phyloP scores from a whole-genome alignment of 2,329 filamentous ascomycete genomes.

The Penicillium sp. region DNA sequence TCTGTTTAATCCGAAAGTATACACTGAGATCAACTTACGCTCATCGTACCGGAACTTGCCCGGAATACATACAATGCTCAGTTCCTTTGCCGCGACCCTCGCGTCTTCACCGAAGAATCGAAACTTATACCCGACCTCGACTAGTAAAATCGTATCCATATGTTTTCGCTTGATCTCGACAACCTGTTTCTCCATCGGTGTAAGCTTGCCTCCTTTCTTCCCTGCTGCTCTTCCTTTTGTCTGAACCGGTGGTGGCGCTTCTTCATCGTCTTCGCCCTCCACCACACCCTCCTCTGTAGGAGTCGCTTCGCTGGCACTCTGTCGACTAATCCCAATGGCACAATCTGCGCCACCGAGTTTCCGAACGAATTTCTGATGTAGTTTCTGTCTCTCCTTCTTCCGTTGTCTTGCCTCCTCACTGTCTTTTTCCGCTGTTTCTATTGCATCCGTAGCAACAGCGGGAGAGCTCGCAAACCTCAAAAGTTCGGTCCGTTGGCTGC shows the following conservation, averaged over 20 bases:
- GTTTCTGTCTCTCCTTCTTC: conserved; percentile 66
- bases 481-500: conserved; percentile 59
- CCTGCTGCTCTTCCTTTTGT: conserved; percentile 54
- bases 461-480: conserved; percentile 63
- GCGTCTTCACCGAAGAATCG: conserved; percentile 97
- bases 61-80: conserved; percentile 95
- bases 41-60: conserved; percentile 95
- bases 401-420: conserved; percentile 56
- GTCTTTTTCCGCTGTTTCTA: conserved; percentile 38
- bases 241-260: conserved; percentile 48
- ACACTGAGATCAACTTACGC: conserved; percentile 55
- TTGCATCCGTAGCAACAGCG: conserved; percentile 41
- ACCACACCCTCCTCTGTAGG: conserved; percentile 64
- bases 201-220: conserved; percentile 85
- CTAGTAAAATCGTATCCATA: conserved; percentile 84
- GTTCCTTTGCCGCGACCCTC: conserved; percentile 81
- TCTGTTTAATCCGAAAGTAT: not conserved
- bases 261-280: conserved; percentile 60
- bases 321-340: conserved; percentile 68
- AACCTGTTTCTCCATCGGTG: conserved; percentile 91
- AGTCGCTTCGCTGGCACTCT: conserved; percentile 58
- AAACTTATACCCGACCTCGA: conserved; percentile 98
- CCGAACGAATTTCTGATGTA: conserved; percentile 86
- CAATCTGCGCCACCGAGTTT: conserved; percentile 88
- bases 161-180: conserved; percentile 92